phyloP scores from a whole-genome alignment of 1,284 basidiomycete genomes.

The Tetrapyrgos nigripes region DNA sequence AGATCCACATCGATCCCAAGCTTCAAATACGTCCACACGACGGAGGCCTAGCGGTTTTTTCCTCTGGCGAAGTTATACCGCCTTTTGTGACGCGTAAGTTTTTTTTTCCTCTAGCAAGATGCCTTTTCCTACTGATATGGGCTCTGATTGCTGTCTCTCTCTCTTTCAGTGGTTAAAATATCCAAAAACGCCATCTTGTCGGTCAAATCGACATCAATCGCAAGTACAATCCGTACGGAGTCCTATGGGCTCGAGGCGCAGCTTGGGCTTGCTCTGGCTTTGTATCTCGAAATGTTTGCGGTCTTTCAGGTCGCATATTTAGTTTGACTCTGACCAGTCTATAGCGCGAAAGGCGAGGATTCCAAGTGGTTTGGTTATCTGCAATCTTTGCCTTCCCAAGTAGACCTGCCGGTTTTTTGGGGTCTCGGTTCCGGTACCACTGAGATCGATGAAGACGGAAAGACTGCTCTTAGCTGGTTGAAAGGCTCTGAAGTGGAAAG shows the following conservation, averaged over 20 bases:
- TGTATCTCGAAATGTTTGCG: conserved; percentile 74
- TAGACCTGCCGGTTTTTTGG: conserved; percentile 76
- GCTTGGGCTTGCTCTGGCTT: conserved; percentile 63
- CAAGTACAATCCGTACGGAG: conserved; percentile 44
- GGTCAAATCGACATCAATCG: conserved; percentile 56
- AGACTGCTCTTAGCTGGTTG: conserved; percentile 50
- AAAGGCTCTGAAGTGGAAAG: conserved; percentile 51
- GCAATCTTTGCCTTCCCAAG: conserved; percentile 61
- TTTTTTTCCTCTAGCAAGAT: conserved; percentile 18
- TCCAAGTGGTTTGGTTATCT: conserved; percentile 77
- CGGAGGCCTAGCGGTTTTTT: conserved; percentile 46
- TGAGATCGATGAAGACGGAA: conserved; percentile 37
- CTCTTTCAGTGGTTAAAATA: conserved; percentile 65
- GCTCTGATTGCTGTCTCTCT: neutral
- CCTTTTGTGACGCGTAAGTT: conserved; percentile 44
- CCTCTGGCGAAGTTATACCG: conserved; percentile 43
- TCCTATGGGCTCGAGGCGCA: conserved; percentile 65
- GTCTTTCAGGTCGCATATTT: conserved; percentile 11
- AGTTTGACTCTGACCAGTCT: conserved; percentile 26
- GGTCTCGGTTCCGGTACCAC: conserved; percentile 29
- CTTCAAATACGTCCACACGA: conserved; percentile 43
- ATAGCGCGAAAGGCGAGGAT: conserved; percentile 42
- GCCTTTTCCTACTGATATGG: neutral
- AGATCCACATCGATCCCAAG: conserved; percentile 51
- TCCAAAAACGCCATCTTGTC: conserved; percentile 72